Evolutionary conservation across 139 green algal species (phyloP).

Genomic region (Chlorella sp.): DNA sequence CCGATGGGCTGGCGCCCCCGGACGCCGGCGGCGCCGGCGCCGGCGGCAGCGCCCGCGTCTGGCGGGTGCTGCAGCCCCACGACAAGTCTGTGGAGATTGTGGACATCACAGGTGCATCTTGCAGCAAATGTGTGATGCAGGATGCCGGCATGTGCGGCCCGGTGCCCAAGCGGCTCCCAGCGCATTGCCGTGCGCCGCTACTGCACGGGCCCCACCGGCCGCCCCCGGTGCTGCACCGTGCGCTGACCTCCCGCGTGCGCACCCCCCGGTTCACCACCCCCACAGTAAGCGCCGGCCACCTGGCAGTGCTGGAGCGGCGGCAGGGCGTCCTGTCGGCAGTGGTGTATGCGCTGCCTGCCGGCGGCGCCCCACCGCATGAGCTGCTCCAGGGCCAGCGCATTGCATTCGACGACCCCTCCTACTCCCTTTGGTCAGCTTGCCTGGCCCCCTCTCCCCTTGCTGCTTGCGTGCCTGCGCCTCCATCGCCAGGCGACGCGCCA

Average conservation of each 20-base stretch:
- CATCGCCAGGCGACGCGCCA: too few species aligned
- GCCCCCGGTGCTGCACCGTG: too few species aligned
- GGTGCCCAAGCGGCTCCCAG: too few species aligned
- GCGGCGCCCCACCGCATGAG: slow-evolving; percentile 31
- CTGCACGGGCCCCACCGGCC: too few species aligned
- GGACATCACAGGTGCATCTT: background rate
- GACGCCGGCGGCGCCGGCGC: background rate
- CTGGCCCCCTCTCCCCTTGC: too few species aligned
- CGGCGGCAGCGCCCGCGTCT: background rate
- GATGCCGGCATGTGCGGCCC: too few species aligned
- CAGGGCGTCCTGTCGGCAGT: slow-evolving; percentile 20
- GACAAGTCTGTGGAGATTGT: slow-evolving; percentile 16
- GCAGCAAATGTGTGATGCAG: background rate
- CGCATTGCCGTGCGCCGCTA: too few species aligned
- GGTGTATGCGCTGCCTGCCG: slow-evolving; percentile 4
- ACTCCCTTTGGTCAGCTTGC: slow-evolving; percentile 59
- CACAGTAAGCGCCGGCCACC: slow-evolving; percentile 24
- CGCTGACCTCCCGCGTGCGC: background rate
- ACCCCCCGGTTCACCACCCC: background rate
- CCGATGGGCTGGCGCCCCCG: background rate
- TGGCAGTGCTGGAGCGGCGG: slow-evolving; percentile 18
- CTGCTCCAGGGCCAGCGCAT: slow-evolving; percentile 38
- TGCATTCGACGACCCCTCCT: slow-evolving; percentile 67
- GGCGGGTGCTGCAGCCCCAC: slow-evolving; percentile 13
- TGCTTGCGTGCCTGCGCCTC: too few species aligned